These are phyloP conservation scores for Dimargaris verticillata DNA, from an alignment of 192 early-diverging fungal species.

Conservation along the genomic window DNA sequence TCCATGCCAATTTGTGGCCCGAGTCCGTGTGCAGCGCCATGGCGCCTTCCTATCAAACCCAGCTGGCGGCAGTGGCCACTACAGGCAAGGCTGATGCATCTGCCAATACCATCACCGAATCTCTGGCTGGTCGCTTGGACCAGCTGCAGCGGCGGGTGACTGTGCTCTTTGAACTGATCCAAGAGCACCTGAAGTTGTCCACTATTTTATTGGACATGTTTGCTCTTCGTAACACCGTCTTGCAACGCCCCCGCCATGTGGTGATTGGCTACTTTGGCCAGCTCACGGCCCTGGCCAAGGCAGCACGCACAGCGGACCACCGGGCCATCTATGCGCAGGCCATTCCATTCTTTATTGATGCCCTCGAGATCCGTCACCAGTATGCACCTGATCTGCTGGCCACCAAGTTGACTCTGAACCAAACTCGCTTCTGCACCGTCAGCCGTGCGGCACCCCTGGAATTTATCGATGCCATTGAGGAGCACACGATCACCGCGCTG, in stretches of 20 bases:
- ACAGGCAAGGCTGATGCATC: slow-evolving; percentile 8
- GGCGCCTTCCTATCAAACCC: neutral
- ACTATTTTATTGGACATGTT: slow-evolving; percentile 44
- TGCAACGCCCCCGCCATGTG: slow-evolving; percentile 24
- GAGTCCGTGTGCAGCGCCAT: neutral
- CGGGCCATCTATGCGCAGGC: slow-evolving; percentile 1
- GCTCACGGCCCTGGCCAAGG: neutral
- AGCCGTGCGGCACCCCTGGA: slow-evolving; percentile 13
- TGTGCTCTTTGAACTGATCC: slow-evolving; percentile 30
- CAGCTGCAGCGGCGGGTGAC: slow-evolving; percentile 25
- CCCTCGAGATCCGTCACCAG: neutral
- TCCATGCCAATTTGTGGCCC: slow-evolving; percentile 4
- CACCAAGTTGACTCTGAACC: neutral
- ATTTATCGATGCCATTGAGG: slow-evolving; percentile 41
- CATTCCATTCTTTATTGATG: neutral
- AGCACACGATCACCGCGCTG: slow-evolving; percentile 53
- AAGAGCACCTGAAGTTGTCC: slow-evolving; percentile 40
- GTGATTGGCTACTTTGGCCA: slow-evolving; percentile 18
- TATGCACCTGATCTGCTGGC: neutral
- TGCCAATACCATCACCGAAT: slow-evolving; percentile 21
- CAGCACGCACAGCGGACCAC: neutral
- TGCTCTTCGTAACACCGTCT: slow-evolving; percentile 22
- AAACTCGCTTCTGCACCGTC: neutral
- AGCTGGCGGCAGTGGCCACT: neutral
- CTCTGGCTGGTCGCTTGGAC: slow-evolving; percentile 19